Percentiles rank a stretch among this genome's conserved stretches.
Evolutionary conservation across 345 rosid species (phyloP).

Genomic region (Mangifera indica): DNA sequence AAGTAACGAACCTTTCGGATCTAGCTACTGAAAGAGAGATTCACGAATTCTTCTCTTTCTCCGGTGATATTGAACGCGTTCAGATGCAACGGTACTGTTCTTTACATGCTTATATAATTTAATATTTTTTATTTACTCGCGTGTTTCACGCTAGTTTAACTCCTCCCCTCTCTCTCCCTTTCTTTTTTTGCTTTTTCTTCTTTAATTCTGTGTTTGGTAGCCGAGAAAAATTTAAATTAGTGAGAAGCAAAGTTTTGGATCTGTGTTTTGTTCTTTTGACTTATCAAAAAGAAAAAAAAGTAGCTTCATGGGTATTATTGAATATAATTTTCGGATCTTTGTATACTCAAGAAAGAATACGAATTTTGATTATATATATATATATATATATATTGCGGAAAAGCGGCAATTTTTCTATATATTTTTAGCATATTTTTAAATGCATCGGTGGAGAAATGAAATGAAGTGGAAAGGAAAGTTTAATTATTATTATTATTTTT

Average conservation of each 20-base stretch:
- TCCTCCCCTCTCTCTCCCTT: not conserved
- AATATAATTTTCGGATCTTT: not conserved
- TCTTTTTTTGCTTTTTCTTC: not conserved
- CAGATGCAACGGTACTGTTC: slow-evolving; percentile 50
- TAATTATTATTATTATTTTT: too few species aligned
- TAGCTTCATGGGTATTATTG: too few species aligned
- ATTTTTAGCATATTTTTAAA: not conserved
- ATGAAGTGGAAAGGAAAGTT: slow-evolving; percentile 5
- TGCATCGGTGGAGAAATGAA: not conserved
- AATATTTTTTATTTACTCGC: not conserved
- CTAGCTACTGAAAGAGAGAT: slow-evolving; percentile 95
- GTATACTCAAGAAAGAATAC: too few species aligned
- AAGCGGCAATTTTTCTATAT: not conserved
- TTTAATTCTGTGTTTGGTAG: too few species aligned
- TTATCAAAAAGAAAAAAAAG: too few species aligned
- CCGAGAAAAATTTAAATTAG: too few species aligned
- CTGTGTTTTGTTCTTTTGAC: too few species aligned
- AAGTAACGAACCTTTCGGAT: slow-evolving; percentile 84
- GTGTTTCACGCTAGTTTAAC: not conserved
- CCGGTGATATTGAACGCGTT: slow-evolving; percentile 83
- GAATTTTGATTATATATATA: too few species aligned
- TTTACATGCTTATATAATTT: not conserved
- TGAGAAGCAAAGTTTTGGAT: too few species aligned
- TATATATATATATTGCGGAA: too few species aligned
- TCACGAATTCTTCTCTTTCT: slow-evolving; percentile 96